phyloP scores from a whole-genome alignment of 768 basidiomycete species.

The Kwoniella mangroviensis region DNA sequence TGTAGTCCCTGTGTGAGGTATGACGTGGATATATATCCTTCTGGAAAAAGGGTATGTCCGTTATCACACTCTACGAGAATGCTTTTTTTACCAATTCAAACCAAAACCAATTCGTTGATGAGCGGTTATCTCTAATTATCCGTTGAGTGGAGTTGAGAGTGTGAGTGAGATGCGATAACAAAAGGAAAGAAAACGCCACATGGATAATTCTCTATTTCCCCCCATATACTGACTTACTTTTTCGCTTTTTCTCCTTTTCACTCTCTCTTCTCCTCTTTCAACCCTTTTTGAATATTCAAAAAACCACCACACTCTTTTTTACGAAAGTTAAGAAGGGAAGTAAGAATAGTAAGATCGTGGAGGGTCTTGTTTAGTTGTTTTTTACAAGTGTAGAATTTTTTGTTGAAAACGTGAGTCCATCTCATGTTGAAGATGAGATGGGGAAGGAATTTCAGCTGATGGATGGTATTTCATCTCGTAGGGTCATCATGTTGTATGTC shows the following conservation, averaged over 20 bases:
- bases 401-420: slow-evolving; percentile 13
- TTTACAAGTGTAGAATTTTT: slow-evolving; percentile 16
- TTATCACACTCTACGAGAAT: too few species aligned
- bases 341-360: slow-evolving; percentile 11
- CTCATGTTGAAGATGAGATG: neutral
- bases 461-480: neutral
- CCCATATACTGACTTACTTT: neutral
- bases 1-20: too few species aligned
- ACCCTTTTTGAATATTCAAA: neutral
- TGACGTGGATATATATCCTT: too few species aligned
- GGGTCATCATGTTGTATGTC: slow-evolving; percentile 48
- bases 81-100: too few species aligned
- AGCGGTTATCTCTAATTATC: too few species aligned
- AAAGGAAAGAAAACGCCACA: too few species aligned
- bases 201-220: neutral
- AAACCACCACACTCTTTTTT: slow-evolving; percentile 8
- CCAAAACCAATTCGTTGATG: too few species aligned
- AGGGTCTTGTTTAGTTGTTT: slow-evolving; percentile 15
- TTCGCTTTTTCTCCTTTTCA: neutral
- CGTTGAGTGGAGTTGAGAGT: too few species aligned
- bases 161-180: too few species aligned
- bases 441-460: neutral
- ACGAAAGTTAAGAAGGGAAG: slow-evolving; percentile 18
- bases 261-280: neutral
- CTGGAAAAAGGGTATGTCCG: too few species aligned